Evolutionary conservation across 164 flowering plant species (phyloP), one percentile per base, ranked within the genome.

Genomic region (Warburgia ugandensis): DNA sequence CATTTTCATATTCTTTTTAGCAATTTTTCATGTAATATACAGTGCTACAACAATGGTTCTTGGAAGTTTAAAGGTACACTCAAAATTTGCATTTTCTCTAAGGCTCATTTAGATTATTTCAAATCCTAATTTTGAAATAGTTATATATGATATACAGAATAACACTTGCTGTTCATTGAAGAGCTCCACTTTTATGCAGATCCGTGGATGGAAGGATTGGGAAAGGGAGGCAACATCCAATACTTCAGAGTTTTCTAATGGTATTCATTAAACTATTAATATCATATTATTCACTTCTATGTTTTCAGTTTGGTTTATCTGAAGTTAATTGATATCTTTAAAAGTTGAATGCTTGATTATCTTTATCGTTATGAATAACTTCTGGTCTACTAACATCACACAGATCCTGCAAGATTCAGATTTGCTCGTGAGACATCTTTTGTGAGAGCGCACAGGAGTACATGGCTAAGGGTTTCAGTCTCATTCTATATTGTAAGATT

Each of bases 391-490:
- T 28, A 16, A 13, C 32, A 19, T 19, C 42, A 25, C 49, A 61
- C 87, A 92, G 99, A 92, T 79, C 87, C 87, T 66, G 63, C 89
- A 43, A 79, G 99, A 70, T 86, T 92, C 68, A 79, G 99, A 71
- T 86, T 92, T 59, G 76, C 92, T 52, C 95, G 84, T 61, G 81
- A 92, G 69, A 92, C 96, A 55, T 84, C 97, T 50, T 92, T 92
- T 63, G 97, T 92, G 62, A 84, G 70, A 71, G 77, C 78, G 5
- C 99, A 92, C 57, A 70, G 74, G 43, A 77, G 77, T 60, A 74
- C 70, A 65, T 89, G 89, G 99, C 79, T 84, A 14, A 70, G 69
- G 49, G 68, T 70, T 50, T 85, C 87, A 1, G 20, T 82, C 65
- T 67, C 79, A 70, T 82, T 83, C 51, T 80, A 80, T 41, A 31